Conservation (phyloP, 139 green algal species). For the Zygnema circumcarinatum region DNA sequence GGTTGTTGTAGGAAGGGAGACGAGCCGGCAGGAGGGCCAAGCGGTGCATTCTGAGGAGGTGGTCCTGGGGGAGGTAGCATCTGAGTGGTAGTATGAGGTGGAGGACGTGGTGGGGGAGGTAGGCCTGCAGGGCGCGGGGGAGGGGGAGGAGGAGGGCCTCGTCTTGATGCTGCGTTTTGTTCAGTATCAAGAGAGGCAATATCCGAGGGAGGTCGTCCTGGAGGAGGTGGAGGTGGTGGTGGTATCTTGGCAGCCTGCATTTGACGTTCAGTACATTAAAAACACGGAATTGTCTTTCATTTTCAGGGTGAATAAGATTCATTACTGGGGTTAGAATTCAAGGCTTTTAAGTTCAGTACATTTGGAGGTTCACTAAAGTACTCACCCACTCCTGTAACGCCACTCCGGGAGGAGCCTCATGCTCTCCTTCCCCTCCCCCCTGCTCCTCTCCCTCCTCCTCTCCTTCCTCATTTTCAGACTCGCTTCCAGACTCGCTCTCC, state of each 20-base stretch:
- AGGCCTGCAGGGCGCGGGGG: constrained; percentile 1
- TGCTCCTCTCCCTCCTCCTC: not conserved
- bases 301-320: too few species aligned
- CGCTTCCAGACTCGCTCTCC: not conserved
- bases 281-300: too few species aligned
- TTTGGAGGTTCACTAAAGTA: too few species aligned
- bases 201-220: not conserved
- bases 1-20: not conserved
- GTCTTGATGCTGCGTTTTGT: not conserved
- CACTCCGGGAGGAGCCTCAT: not conserved
- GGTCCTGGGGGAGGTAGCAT: constrained; percentile 2
- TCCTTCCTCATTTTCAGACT: not conserved
- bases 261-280: not conserved
- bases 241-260: not conserved
- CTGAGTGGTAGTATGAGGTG: too few species aligned
- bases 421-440: not conserved
- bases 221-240: not conserved
- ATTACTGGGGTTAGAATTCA: too few species aligned
- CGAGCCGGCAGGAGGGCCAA: constrained; percentile 28
- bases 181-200: not conserved
- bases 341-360: too few species aligned
- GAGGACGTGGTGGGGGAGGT: constrained; percentile 16
- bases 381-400: not conserved
- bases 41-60: constrained; percentile 18
- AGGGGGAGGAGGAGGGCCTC: constrained; percentile 3